Percentiles rank a stretch among this genome's conserved stretches.
These are phyloP conservation scores for Arthrobotrys entomopaga DNA, from an alignment of 2,329 filamentous ascomycete species.

Conservation along the genomic window DNA sequence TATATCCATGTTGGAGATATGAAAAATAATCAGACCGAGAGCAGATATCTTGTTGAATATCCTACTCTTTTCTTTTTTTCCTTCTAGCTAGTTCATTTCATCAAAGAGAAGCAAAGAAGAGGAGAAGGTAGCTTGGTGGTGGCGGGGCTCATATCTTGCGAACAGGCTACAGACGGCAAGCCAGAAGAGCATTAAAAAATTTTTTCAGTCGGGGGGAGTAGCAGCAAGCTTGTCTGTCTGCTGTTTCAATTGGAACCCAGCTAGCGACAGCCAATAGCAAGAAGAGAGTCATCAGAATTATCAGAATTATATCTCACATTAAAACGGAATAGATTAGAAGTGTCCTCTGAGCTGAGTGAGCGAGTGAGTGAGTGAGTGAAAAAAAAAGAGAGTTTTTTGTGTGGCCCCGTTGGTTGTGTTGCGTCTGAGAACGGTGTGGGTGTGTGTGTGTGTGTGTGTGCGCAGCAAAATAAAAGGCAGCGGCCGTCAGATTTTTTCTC, in stretches of 20 bases:
- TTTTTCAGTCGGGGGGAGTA: background rate
- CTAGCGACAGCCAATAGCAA: background rate
- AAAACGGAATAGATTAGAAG: constrained; percentile 14
- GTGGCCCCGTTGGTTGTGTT: constrained; percentile 9
- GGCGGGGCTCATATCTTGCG: background rate
- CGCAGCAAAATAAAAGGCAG: constrained; percentile 27
- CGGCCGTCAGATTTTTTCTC: constrained; percentile 9
- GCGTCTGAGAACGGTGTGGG: no score
- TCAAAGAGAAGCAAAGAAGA: background rate
- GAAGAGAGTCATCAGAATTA: no score
- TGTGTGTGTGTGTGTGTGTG: no score
- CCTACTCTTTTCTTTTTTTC: no score
- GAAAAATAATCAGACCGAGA: no score
- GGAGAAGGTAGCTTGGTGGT: background rate
- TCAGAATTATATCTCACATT: background rate
- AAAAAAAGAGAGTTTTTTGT: constrained; percentile 27
- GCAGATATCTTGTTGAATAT: no score
- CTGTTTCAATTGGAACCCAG: constrained; percentile 6
- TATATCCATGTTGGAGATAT: no score
- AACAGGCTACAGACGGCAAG: constrained; percentile 36
- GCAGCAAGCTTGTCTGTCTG: background rate
- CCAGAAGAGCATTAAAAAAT: constrained; percentile 36
- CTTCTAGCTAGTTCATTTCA: background rate
- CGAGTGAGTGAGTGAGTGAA: background rate
- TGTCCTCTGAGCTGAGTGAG: no score